Evolutionary conservation across 768 basidiomycete species (phyloP), one percentile per base, ranked within the genome.

Genomic region (Mycena pura): DNA sequence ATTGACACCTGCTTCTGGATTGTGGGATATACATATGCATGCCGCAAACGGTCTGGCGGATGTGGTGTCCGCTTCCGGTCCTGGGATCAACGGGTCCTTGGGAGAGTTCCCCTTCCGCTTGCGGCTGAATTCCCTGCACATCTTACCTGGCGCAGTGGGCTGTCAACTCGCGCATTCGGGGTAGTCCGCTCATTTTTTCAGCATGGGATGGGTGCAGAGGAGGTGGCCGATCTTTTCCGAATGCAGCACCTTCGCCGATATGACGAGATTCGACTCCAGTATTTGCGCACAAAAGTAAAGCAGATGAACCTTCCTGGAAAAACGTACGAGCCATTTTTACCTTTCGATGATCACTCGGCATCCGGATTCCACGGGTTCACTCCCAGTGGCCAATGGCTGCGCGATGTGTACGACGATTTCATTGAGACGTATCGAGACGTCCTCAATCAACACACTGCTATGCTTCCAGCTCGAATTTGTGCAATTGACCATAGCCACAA

Each of bases 191-290:
- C 68, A 0, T 73, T 68, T 22, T 69, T 73, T 40, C 67, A 68
- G 36, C 67, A 69, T 57, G 74, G 74, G 2, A 63, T 74, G 63
- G 73, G 72, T 4, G 29, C 68, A 0, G 69, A 70, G 24, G 70
- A 75, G 29, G 69, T 75, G 28, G 64, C 70, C 2, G 69, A 73
- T 50, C 46, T 67, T 6, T 38, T 75, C 2, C 65, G 66, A 6
- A 61, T 70, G 1, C 69, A 68, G 29, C 70, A 75, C 24, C 63
- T 69, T 0, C 60, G 63, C 0, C 40, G 55, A 0, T 69, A 72
- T 47, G 72, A 73, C 27, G 36, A 27, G 8, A 29, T 72, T 2
- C 64, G 70, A 11, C 57, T 72, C 0, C 70, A 70, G 25, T 75
- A 75, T 43, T 47, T 70, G 0, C 48, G 50, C 15, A 44, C 45